Evolutionary conservation across 2,329 filamentous ascomycete species (phyloP).

Genomic region (Nothophoma quercina): DNA sequence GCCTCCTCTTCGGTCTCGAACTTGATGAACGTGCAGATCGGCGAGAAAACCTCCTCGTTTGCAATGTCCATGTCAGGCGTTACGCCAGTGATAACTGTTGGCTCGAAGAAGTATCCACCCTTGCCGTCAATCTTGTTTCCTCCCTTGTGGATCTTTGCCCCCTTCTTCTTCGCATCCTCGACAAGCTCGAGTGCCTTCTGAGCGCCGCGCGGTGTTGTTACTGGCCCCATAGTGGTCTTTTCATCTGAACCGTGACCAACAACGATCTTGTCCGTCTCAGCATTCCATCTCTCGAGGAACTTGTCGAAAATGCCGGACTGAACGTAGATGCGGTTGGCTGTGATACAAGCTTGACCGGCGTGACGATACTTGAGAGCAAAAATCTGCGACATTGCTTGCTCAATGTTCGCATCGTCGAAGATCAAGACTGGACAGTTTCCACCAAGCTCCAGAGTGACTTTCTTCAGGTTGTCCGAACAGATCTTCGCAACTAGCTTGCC

Average conservation of each 20-base stretch:
- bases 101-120: slow-evolving; percentile 73
- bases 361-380: slow-evolving; percentile 64
- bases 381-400: slow-evolving; percentile 59
- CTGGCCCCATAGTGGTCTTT: slow-evolving; percentile 66
- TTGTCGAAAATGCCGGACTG: slow-evolving; percentile 68
- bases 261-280: slow-evolving; percentile 62
- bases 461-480: slow-evolving; percentile 68
- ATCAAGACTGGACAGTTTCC: slow-evolving; percentile 71
- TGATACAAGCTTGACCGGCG: slow-evolving; percentile 71
- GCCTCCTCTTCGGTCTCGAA: slow-evolving; percentile 73
- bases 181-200: slow-evolving; percentile 68
- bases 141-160: slow-evolving; percentile 70
- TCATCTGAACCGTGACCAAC: slow-evolving; percentile 68
- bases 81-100: slow-evolving; percentile 69
- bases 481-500: slow-evolving; percentile 69
- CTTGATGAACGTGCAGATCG: slow-evolving; percentile 68
- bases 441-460: slow-evolving; percentile 69
- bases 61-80: slow-evolving; percentile 64
- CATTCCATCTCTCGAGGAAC: slow-evolving; percentile 63
- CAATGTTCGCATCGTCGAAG: slow-evolving; percentile 69
- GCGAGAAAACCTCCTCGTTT: slow-evolving; percentile 71
- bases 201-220: slow-evolving; percentile 63
- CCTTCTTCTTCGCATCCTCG: slow-evolving; percentile 68
- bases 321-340: slow-evolving; percentile 71
- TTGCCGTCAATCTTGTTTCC: slow-evolving; percentile 58